Evolutionary conservation across 345 rosid genomes (phyloP).

Genomic region (Triadica sebifera): DNA sequence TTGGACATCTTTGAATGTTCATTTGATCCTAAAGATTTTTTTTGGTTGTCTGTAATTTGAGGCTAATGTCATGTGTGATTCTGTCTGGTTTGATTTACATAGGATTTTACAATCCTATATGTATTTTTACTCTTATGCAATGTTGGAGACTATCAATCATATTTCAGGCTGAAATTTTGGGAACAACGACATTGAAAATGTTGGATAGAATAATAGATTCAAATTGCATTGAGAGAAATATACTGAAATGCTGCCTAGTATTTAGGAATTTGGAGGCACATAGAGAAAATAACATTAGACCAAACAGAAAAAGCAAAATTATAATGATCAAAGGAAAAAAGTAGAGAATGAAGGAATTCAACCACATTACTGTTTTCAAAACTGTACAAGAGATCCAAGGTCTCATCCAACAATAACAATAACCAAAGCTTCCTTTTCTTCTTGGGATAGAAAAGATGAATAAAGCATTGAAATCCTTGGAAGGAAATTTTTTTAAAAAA

Average conservation of each 20-base stretch:
- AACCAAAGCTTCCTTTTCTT: constrained; percentile 15
- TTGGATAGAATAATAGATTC: background rate
- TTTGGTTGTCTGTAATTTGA: background rate
- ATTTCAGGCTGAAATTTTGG: background rate
- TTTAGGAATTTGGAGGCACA: constrained; percentile 1
- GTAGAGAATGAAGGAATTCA: constrained; percentile 21
- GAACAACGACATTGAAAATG: background rate
- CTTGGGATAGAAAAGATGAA: constrained; percentile 25
- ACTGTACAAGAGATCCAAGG: constrained; percentile 55
- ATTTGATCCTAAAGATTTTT: constrained; percentile 2
- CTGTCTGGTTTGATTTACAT: too few species aligned
- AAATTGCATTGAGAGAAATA: background rate
- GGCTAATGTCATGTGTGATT: background rate
- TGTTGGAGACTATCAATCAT: background rate
- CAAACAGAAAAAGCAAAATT: background rate
- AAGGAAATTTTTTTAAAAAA: too few species aligned
- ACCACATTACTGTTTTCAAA: constrained; percentile 38
- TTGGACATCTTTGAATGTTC: background rate
- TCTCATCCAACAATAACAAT: constrained; percentile 14
- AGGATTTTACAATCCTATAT: too few species aligned
- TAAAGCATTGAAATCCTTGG: constrained; percentile 19
- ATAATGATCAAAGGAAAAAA: background rate
- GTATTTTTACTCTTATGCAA: background rate
- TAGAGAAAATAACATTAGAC: background rate
- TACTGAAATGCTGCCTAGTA: constrained; percentile 5